These are phyloP conservation scores for Fraxinus quadrangulata DNA, from an alignment of 257 asterid species.

Conservation along the genomic window DNA sequence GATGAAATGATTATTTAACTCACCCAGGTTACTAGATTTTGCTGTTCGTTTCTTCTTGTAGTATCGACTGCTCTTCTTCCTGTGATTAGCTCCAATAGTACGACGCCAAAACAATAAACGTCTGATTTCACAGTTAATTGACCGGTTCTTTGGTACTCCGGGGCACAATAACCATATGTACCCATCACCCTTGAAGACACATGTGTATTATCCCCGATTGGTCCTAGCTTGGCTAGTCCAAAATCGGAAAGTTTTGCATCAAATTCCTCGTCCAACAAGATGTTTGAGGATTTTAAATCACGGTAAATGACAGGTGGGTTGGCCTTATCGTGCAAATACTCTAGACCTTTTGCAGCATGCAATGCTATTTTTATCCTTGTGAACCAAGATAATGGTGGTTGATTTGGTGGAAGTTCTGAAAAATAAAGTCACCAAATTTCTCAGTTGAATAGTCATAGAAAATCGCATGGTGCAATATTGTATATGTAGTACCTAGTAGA, in stretches of 20 bases:
- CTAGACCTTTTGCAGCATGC: slow-evolving; percentile 82
- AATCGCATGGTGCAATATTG: neutral
- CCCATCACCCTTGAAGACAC: slow-evolving; percentile 95
- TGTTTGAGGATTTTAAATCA: slow-evolving; percentile 84
- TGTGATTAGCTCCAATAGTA: slow-evolving; percentile 72
- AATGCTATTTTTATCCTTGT: slow-evolving; percentile 84
- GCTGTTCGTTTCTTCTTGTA: slow-evolving; percentile 41
- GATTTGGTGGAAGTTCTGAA: slow-evolving; percentile 51
- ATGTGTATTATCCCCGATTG: slow-evolving; percentile 72
- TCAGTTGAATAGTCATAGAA: neutral
- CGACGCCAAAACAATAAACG: slow-evolving; percentile 86
- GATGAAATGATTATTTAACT: slow-evolving; percentile 2
- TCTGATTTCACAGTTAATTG: slow-evolving; percentile 81
- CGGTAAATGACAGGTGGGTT: slow-evolving; percentile 95
- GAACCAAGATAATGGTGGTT: slow-evolving; percentile 64
- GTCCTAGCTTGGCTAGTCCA: slow-evolving; percentile 91
- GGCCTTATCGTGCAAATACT: slow-evolving; percentile 82
- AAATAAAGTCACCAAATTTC: neutral
- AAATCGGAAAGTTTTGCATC: slow-evolving; percentile 87
- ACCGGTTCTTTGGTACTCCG: slow-evolving; percentile 88
- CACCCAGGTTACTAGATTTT: slow-evolving; percentile 78
- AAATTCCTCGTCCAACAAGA: slow-evolving; percentile 62
- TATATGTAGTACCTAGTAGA: slow-evolving; percentile 51
- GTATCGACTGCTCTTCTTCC: slow-evolving; percentile 79
- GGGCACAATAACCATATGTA: slow-evolving; percentile 91